A percentile compares a stretch with the other conserved stretches of the same genome.
These are phyloP conservation scores for Eragrostis curvula DNA, from an alignment of 176 grass and related monocot species.

Conservation along the genomic window DNA sequence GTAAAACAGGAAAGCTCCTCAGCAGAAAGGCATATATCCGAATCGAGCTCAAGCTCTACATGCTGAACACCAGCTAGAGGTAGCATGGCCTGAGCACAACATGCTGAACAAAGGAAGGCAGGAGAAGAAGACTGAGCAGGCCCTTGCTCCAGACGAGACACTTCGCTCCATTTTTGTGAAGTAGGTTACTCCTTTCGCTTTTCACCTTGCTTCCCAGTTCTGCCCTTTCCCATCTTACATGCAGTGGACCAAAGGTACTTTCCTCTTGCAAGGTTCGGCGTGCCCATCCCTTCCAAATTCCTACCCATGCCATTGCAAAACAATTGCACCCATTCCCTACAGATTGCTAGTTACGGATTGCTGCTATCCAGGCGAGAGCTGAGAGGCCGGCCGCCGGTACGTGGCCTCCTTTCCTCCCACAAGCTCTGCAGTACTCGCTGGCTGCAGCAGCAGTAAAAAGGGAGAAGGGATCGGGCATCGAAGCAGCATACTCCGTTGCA, in stretches of 20 bases:
- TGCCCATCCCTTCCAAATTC: conserved; percentile 43
- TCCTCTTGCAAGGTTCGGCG: conserved; percentile 20
- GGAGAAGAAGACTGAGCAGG: conserved; percentile 14
- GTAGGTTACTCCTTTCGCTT: conserved; percentile 12
- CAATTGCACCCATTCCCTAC: conserved; percentile 42
- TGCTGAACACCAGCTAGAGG: neutral
- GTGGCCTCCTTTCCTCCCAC: conserved; percentile 40
- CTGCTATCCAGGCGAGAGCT: conserved; percentile 15
- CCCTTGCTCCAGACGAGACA: conserved; percentile 5
- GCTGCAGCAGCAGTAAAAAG: conserved; percentile 40
- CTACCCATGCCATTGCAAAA: conserved; percentile 43
- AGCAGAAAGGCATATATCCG: conserved; percentile 33
- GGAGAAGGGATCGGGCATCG: conserved; percentile 14
- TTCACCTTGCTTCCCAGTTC: conserved; percentile 37
- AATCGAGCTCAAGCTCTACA: conserved; percentile 31
- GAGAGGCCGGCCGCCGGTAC: conserved; percentile 16
- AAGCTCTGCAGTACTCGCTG: conserved; percentile 13
- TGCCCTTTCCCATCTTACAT: conserved; percentile 38
- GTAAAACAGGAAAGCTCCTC: conserved; percentile 13
- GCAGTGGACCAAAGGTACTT: conserved; percentile 41
- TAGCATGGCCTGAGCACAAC: conserved; percentile 3
- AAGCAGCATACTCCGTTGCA: conserved; percentile 30
- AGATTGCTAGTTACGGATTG: conserved; percentile 42
- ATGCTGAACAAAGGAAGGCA: neutral
- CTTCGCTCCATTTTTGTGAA: conserved; percentile 21